Conservation (phyloP, 75 land plant species). For the Chamaecyparis obtusa region DNA sequence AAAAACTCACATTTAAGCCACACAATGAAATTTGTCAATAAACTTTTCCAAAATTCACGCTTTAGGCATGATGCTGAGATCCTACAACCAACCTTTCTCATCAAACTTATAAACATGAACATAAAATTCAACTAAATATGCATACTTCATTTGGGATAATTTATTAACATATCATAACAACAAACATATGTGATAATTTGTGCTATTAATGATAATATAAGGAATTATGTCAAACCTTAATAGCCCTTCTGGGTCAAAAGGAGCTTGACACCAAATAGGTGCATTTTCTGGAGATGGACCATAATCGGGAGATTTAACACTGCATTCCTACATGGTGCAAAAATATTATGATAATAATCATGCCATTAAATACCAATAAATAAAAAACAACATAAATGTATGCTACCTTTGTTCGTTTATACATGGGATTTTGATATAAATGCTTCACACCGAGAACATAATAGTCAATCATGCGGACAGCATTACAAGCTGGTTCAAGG, state of each 20-base stretch:
- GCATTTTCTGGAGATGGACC: conserved; percentile 71
- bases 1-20: neutral
- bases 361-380: neutral
- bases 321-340: conserved; percentile 52
- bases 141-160: neutral
- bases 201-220: neutral
- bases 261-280: conserved; percentile 82
- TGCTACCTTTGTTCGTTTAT: conserved; percentile 59
- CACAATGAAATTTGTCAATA: neutral
- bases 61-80: neutral
- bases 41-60: neutral
- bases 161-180: neutral
- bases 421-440: conserved; percentile 63
- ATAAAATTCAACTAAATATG: too few relatives aligned
- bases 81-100: neutral
- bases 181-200: neutral
- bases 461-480: conserved; percentile 52
- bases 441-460: conserved; percentile 57
- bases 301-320: conserved; percentile 76
- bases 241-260: conserved; percentile 90
- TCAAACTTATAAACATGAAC: neutral
- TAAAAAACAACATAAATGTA: neutral
- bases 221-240: conserved; percentile 45
- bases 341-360: neutral
- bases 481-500: conserved; percentile 58